Percentiles rank a stretch among this genome's conserved stretches.
Evolutionary conservation across 768 basidiomycete species (phyloP).

Genomic region (Russula dissimulans): DNA sequence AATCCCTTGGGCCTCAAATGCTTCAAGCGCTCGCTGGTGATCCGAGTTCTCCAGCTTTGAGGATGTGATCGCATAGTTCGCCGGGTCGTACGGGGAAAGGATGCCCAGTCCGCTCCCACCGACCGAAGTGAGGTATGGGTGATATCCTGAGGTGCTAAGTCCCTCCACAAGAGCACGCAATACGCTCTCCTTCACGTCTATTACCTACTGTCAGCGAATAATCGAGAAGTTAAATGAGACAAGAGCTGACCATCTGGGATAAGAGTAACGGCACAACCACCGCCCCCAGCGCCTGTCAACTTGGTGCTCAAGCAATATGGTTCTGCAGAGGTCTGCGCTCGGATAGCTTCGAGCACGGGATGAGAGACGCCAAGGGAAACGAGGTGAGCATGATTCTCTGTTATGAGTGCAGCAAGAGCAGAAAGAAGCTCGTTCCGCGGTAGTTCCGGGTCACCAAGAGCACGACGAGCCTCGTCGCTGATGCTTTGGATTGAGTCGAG

Average conservation of each 20-base stretch:
- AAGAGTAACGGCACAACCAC: constrained; percentile 94
- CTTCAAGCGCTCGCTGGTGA: constrained; percentile 12
- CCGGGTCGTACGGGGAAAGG: constrained; percentile 45
- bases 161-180: constrained; percentile 50
- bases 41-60: constrained; percentile 23
- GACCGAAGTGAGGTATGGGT: constrained; percentile 84
- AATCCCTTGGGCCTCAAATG: constrained; percentile 24
- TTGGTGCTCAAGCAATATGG: constrained; percentile 80
- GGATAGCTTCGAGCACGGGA: constrained; percentile 74
- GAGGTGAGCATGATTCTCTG: constrained; percentile 84
- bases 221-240: neutral
- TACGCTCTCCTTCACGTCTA: constrained; percentile 60
- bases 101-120: constrained; percentile 92
- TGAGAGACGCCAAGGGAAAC: constrained; percentile 87
- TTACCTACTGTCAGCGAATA: neutral
- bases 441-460: constrained; percentile 65
- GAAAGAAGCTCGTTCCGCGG: constrained; percentile 55
- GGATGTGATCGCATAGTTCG: constrained; percentile 14
- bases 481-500: constrained; percentile 77
- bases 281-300: constrained; percentile 95
- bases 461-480: constrained; percentile 69
- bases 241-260: constrained; percentile 75
- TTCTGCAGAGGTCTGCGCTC: constrained; percentile 49
- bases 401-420: constrained; percentile 70
- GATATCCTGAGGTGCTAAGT: constrained; percentile 57